Evolutionary conservation across 768 basidiomycete species (phyloP).

Genomic region (Hirschioporus abietinus): DNA sequence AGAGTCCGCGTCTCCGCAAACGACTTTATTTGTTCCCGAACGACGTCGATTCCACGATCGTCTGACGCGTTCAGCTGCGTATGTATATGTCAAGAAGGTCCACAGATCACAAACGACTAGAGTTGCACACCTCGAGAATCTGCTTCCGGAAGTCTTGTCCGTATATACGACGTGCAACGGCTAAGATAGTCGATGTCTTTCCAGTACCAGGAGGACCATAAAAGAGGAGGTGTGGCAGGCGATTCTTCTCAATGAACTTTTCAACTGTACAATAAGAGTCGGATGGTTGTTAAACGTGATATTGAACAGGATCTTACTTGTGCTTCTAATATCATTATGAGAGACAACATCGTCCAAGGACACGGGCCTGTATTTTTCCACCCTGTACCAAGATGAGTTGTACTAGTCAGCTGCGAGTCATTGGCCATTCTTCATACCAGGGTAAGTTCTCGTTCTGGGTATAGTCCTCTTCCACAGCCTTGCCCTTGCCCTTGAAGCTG

Average conservation of each 20-base stretch:
- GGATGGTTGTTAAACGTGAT: conserved; percentile 7
- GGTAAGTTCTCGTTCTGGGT: conserved; percentile 66
- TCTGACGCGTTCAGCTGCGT: conserved; percentile 92
- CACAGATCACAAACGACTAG: background rate
- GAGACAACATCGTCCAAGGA: conserved; percentile 93
- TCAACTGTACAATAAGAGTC: conserved; percentile 56
- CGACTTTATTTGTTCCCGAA: conserved; percentile 97
- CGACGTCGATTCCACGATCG: conserved; percentile 97
- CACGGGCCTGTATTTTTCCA: conserved; percentile 94
- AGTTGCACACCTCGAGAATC: conserved; percentile 74
- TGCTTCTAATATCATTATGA: conserved; percentile 90
- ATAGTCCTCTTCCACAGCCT: conserved; percentile 40
- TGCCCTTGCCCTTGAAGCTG: conserved; percentile 67
- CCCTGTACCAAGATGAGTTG: conserved; percentile 47
- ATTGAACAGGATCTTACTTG: conserved; percentile 54
- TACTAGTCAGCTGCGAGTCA: conserved; percentile 9
- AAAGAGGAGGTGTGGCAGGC: conserved; percentile 91
- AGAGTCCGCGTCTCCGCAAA: conserved; percentile 95
- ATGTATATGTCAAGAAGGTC: background rate
- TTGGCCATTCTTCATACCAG: conserved; percentile 49
- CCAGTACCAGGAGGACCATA: conserved; percentile 99
- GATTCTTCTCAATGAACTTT: conserved; percentile 91
- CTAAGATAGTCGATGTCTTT: conserved; percentile 96
- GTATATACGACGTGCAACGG: conserved; percentile 92
- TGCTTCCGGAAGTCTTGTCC: conserved; percentile 82